Evolutionary conservation across 2,329 filamentous ascomycete species (phyloP).

Genomic region (Teratosphaeria epicoccoides): DNA sequence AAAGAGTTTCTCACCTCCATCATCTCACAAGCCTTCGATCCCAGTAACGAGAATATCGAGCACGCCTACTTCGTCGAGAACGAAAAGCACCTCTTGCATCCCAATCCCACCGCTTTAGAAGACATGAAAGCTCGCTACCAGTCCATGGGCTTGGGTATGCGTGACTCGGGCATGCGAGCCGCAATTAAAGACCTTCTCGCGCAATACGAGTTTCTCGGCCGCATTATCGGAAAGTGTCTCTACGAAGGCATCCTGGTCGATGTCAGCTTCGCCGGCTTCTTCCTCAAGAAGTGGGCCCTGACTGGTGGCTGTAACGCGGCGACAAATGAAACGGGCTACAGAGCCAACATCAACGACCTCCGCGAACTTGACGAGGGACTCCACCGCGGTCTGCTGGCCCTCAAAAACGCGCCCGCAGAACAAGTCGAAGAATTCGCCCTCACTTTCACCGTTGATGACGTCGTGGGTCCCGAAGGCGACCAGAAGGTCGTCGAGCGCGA

Average conservation of each 20-base stretch:
- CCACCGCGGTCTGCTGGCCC: conserved; percentile 68
- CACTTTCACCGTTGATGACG: conserved; percentile 82
- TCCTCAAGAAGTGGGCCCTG: conserved; percentile 88
- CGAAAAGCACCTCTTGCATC: conserved; percentile 75
- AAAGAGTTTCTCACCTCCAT: conserved; percentile 93
- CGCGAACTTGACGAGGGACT: conserved; percentile 82
- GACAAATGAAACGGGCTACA: conserved; percentile 61
- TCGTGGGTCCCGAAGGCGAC: conserved; percentile 32
- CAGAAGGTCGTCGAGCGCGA: conserved; percentile 59
- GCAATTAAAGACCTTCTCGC: conserved; percentile 42
- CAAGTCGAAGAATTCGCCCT: conserved; percentile 68
- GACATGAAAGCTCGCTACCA: conserved; percentile 9
- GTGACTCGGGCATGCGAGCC: not conserved
- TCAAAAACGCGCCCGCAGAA: conserved; percentile 79
- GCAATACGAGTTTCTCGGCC: conserved; percentile 82
- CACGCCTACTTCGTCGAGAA: conserved; percentile 64
- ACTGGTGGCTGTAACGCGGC: conserved; percentile 54
- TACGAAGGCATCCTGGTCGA: conserved; percentile 96
- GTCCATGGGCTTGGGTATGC: conserved; percentile 7
- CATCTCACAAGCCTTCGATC: conserved; percentile 71
- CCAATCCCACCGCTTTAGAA: conserved; percentile 56
- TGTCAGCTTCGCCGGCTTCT: conserved; percentile 87
- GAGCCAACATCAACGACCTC: conserved; percentile 88
- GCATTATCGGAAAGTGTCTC: conserved; percentile 88
- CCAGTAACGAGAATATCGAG: conserved; percentile 28